Evolutionary conservation across 257 asterid species (phyloP), one percentile per base, ranked within the genome.

Genomic region (Scutellaria galericulata): DNA sequence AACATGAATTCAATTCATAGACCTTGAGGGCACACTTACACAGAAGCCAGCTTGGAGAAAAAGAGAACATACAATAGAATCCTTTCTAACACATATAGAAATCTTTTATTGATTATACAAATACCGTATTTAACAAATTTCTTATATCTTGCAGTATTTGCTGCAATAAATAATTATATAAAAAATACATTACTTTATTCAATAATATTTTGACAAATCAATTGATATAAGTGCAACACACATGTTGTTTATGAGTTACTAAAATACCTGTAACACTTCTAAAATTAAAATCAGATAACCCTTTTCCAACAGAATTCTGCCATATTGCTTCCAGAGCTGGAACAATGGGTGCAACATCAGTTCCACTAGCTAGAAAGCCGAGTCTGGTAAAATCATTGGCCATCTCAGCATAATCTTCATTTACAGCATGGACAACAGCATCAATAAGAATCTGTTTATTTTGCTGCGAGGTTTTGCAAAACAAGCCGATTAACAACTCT

Each of bases 351-450:
- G 97, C 74, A 48, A 95, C 99, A 84, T 95, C 97, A 69, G 98
- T 95, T 78, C 96, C 99, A 70, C 92, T 87, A 18, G 99, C 97
- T 68, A 95, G 94, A 77, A 95, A 95, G 65, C 99, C 99, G 24
- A 95, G 97, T 84, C 99, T 86, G 64, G 99, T 95, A 81, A 95
- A 95, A 85, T 95, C 99, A 77, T 95, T 90, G 76, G 99, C 99
- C 99, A 95, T 95, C 95, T 95, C 99, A 75, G 79, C 89, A 73
- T 95, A 95, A 82, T 95, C 99, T 83, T 95, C 99, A 85, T 95
- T 95, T 68, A 95, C 97, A 79, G 99, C 99, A 86, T 95, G 99
- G 76, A 92, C 99, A 76, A 95, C 98, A 76, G 99, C 99, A 80
- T 95, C 98, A 54, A 95, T 95, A 82, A 95, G 82, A 71, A 95